These are phyloP conservation scores for Cenchrus americanus DNA, from an alignment of 176 grass and related monocot species.

Conservation along the genomic window DNA sequence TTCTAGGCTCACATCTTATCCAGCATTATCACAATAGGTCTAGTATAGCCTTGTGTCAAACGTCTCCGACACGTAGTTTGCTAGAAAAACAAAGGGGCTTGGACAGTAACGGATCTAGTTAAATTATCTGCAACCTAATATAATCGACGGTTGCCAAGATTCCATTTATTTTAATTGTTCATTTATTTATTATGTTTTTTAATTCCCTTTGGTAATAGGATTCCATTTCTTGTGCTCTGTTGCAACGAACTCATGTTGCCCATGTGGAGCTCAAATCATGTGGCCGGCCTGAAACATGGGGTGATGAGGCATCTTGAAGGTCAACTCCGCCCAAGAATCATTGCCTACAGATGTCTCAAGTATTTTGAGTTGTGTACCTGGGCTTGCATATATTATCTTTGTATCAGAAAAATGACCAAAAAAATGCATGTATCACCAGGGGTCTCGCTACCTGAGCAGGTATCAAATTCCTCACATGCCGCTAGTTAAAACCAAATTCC, in stretches of 20 bases:
- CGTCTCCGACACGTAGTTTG: conserved; percentile 42
- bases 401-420: neutral
- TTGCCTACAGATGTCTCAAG: conserved; percentile 19
- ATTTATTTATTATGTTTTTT: neutral
- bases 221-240: conserved; percentile 19
- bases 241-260: conserved; percentile 40
- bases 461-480: neutral
- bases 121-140: conserved; percentile 20
- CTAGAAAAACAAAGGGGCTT: conserved; percentile 13
- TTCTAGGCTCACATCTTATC: conserved; percentile 32
- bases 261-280: conserved; percentile 58
- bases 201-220: conserved; percentile 1
- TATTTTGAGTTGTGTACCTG: neutral
- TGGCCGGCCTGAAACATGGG: conserved; percentile 32
- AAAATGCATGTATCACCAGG: neutral
- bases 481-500: no score
- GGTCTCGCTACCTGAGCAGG: neutral
- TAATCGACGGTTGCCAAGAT: conserved; percentile 15
- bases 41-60: conserved; percentile 50
- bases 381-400: neutral
- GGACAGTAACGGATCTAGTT: conserved; percentile 37
- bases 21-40: conserved; percentile 22
- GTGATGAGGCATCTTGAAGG: conserved; percentile 37
- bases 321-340: conserved; percentile 48
- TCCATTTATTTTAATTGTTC: neutral